phyloP scores from a whole-genome alignment of 2,329 filamentous ascomycete genomes.

The Colletotrichum lini region DNA sequence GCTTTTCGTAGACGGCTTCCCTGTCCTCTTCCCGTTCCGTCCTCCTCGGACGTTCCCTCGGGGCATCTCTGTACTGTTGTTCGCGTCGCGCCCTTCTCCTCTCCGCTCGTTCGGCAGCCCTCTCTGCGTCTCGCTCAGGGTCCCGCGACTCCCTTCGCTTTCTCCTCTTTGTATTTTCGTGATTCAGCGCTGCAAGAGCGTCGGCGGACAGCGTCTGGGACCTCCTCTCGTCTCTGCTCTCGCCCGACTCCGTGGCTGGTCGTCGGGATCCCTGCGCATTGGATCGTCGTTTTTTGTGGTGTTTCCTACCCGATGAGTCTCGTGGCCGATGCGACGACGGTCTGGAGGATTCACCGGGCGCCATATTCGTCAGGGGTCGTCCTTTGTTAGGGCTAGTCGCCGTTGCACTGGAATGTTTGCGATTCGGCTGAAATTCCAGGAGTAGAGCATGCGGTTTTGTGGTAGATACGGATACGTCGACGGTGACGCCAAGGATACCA shows the following conservation, averaged over 20 bases:
- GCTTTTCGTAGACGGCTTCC: slow-evolving; percentile 49
- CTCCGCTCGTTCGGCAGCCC: slow-evolving; percentile 50
- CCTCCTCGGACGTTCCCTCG: slow-evolving; percentile 29
- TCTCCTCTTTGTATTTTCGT: slow-evolving; percentile 66
- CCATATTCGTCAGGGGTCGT: slow-evolving; percentile 51
- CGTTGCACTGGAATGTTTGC: slow-evolving; percentile 34
- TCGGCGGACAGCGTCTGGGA: slow-evolving; percentile 60
- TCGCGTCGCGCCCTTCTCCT: slow-evolving; percentile 43
- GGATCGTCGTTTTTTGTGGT: slow-evolving; percentile 54
- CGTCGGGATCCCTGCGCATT: slow-evolving; percentile 49
- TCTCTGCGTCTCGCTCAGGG: slow-evolving; percentile 49
- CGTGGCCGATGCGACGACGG: slow-evolving; percentile 50
- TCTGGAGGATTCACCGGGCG: slow-evolving; percentile 53
- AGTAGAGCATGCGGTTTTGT: not conserved
- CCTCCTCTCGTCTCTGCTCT: slow-evolving; percentile 47
- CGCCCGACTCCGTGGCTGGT: slow-evolving; percentile 53
- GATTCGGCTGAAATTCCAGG: slow-evolving; percentile 24
- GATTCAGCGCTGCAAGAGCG: slow-evolving; percentile 77
- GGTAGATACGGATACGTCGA: slow-evolving; percentile 1
- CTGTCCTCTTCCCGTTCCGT: slow-evolving; percentile 46
- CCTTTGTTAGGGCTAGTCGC: slow-evolving; percentile 4
- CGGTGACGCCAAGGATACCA: slow-evolving; percentile 39
- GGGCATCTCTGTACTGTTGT: slow-evolving; percentile 41
- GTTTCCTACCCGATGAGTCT: slow-evolving; percentile 51
- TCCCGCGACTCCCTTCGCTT: slow-evolving; percentile 49